A percentile compares a stretch with the other conserved stretches of the same genome.
phyloP scores from a whole-genome alignment of 2,329 filamentous ascomycete genomes.

The Pseudocercospora pini-densiflorae region DNA sequence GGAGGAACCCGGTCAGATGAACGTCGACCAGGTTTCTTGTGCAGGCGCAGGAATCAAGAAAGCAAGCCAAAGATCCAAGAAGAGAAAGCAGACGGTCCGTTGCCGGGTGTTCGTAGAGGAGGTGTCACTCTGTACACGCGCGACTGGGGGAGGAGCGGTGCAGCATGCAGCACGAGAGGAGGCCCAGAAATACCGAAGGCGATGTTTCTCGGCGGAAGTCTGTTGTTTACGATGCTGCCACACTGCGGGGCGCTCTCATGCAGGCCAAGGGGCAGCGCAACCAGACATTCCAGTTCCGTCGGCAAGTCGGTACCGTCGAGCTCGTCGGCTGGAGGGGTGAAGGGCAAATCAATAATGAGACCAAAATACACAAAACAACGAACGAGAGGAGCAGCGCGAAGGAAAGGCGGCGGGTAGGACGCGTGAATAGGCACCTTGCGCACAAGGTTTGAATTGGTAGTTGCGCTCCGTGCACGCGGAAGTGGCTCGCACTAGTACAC shows the following conservation, averaged over 20 bases:
- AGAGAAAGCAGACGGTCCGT: background rate
- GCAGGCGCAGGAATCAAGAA: background rate
- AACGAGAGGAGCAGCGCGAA: background rate
- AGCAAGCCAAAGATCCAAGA: background rate
- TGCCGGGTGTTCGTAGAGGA: background rate
- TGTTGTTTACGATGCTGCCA: background rate
- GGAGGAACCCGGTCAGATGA: slow-evolving; percentile 3
- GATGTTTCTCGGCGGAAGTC: background rate
- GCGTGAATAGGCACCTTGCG: background rate
- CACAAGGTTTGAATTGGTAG: too few relatives aligned
- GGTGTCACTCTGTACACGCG: background rate
- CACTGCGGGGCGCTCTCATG: background rate
- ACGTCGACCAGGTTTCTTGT: background rate
- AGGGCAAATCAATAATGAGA: background rate
- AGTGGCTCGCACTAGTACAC: too few relatives aligned
- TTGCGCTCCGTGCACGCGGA: too few relatives aligned
- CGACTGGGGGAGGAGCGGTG: background rate
- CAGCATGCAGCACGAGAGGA: background rate
- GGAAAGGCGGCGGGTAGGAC: background rate
- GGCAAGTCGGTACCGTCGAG: background rate
- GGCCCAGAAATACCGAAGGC: background rate
- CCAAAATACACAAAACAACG: background rate
- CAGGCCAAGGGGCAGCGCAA: background rate
- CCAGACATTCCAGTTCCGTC: background rate
- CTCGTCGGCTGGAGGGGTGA: background rate